These are phyloP conservation scores for Oryza meridionalis DNA, from an alignment of 176 grass and related monocot species.

Conservation along the genomic window DNA sequence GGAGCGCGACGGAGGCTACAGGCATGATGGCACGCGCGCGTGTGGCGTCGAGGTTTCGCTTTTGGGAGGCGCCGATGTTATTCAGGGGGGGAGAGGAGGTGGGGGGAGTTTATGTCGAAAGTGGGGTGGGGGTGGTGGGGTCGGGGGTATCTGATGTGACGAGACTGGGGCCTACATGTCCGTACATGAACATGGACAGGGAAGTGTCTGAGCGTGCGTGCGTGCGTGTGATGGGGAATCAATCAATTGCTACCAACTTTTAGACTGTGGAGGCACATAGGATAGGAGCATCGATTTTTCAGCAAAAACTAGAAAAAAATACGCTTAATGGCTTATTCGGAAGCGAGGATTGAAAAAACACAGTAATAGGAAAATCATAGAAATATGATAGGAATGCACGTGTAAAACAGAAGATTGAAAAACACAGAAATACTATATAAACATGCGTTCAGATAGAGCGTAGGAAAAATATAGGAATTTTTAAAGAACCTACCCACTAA, in stretches of 20 bases:
- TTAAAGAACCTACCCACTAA: too few species aligned
- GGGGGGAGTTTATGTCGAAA: conserved; percentile 28
- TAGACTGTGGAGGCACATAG: background rate
- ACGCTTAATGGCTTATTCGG: too few species aligned
- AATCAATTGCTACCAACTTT: background rate
- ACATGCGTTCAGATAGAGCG: too few species aligned
- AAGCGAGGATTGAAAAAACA: too few species aligned
- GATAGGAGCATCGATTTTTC: too few species aligned
- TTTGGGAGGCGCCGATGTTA: conserved; percentile 34
- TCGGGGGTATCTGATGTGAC: conserved; percentile 36
- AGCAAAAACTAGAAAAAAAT: too few species aligned
- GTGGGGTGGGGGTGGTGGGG: background rate
- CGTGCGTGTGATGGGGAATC: conserved; percentile 9
- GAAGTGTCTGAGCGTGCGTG: conserved; percentile 34
- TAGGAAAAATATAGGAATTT: too few species aligned
- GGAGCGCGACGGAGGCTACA: background rate
- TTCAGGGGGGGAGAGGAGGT: background rate
- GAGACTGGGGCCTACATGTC: conserved; percentile 21
- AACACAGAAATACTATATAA: too few species aligned
- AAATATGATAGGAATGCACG: too few species aligned
- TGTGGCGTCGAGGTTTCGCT: conserved; percentile 4
- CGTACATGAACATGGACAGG: conserved; percentile 14
- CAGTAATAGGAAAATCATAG: too few species aligned
- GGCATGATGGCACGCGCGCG: conserved; percentile 20
- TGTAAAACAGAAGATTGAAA: too few species aligned